A percentile compares a stretch with the other conserved stretches of the same genome.
These are phyloP conservation scores for Amphibolis antarctica DNA, from an alignment of 106 monocot genomes.

Conservation along the genomic window DNA sequence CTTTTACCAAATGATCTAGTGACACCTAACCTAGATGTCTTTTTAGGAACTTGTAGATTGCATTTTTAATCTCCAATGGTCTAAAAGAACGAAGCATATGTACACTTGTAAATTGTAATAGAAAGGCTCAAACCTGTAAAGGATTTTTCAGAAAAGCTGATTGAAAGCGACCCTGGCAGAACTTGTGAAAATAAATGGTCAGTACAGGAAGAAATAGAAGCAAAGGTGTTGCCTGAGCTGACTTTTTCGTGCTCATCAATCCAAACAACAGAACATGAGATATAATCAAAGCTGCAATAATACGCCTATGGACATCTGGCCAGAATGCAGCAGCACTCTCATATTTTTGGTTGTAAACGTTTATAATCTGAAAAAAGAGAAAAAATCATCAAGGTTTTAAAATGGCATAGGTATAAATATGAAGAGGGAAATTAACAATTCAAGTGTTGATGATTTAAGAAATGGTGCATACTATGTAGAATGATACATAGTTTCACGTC, in stretches of 20 bases:
- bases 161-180: slow-evolving; percentile 55
- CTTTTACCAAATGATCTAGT: no score
- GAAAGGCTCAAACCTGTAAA: slow-evolving; percentile 36
- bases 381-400: not conserved
- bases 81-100: no score
- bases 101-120: not conserved
- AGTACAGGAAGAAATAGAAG: slow-evolving; percentile 60
- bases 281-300: slow-evolving; percentile 44
- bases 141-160: slow-evolving; percentile 58
- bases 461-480: no score
- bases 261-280: slow-evolving; percentile 62
- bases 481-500: no score
- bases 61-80: no score
- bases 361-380: slow-evolving; percentile 35
- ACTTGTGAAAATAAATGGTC: slow-evolving; percentile 58
- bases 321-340: slow-evolving; percentile 71
- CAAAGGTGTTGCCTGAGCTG: slow-evolving; percentile 47
- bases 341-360: slow-evolving; percentile 80
- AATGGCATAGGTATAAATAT: not conserved
- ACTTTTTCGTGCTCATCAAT: slow-evolving; percentile 49
- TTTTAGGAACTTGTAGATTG: no score
- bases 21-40: no score
- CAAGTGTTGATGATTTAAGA: no score
- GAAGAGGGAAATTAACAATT: no score
- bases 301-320: slow-evolving; percentile 59